Evolutionary conservation across 441 rosid genomes (phyloP).

Genomic region (Euphorbia schlechtendalii): DNA sequence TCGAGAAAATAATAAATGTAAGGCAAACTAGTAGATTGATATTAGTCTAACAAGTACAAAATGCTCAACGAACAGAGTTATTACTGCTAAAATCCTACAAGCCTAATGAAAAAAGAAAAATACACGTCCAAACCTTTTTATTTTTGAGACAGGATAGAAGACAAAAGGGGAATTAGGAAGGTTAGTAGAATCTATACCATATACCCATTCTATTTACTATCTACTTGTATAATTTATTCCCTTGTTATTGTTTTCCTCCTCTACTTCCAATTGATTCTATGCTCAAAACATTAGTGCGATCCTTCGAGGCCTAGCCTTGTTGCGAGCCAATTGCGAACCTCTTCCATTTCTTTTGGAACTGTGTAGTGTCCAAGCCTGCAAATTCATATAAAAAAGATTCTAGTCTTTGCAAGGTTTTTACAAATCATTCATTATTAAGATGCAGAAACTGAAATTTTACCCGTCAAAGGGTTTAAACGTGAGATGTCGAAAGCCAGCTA

Average conservation of each 20-base stretch:
- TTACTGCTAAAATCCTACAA: constrained; percentile 21
- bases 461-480: constrained; percentile 62
- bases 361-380: constrained; percentile 92
- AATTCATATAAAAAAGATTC: constrained; percentile 9
- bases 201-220: constrained; percentile 31
- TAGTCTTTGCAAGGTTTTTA: not conserved
- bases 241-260: constrained; percentile 29
- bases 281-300: constrained; percentile 19
- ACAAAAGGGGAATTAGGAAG: constrained; percentile 26
- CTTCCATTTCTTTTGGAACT: constrained; percentile 78
- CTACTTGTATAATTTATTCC: constrained; percentile 25
- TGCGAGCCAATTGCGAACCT: constrained; percentile 69
- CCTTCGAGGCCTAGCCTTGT: constrained; percentile 71
- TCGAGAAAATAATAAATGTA: not conserved
- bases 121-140: constrained; percentile 30
- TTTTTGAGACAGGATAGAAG: constrained; percentile 24
- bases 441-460: constrained; percentile 30
- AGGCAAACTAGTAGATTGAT: constrained; percentile 12
- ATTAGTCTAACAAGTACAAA: constrained; percentile 24
- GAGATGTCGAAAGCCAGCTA: constrained; percentile 59
- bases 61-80: constrained; percentile 22
- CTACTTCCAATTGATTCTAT: constrained; percentile 14
- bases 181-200: constrained; percentile 39
- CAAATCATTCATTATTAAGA: no score
- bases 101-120: constrained; percentile 16